These are phyloP conservation scores for Debaryomyces nepalensis DNA, from an alignment of 1,139 yeast genomes.

Conservation along the genomic window DNA sequence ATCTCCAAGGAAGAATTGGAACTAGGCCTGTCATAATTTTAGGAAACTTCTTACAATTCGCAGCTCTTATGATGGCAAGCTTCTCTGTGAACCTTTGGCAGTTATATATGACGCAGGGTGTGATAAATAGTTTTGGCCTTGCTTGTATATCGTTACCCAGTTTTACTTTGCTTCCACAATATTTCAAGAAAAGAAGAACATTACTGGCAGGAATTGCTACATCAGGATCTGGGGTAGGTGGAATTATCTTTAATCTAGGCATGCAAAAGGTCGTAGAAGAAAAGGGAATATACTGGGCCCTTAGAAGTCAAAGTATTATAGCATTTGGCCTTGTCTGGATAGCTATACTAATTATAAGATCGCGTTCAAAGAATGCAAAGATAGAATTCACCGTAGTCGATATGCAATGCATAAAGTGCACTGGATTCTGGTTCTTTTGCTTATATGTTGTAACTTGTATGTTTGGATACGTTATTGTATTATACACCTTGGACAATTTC, in stretches of 20 bases:
- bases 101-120: slow-evolving; percentile 54
- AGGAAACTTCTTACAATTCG: slow-evolving; percentile 55
- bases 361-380: slow-evolving; percentile 27
- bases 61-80: slow-evolving; percentile 57
- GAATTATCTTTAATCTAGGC: slow-evolving; percentile 50
- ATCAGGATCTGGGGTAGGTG: slow-evolving; percentile 68
- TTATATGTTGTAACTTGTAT: slow-evolving; percentile 43
- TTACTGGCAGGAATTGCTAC: slow-evolving; percentile 62
- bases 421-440: slow-evolving; percentile 37
- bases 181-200: slow-evolving; percentile 58
- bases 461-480: slow-evolving; percentile 50
- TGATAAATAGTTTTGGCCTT: slow-evolving; percentile 55
- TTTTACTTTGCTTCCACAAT: slow-evolving; percentile 51
- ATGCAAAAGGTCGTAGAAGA: slow-evolving; percentile 39
- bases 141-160: slow-evolving; percentile 51
- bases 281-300: slow-evolving; percentile 38
- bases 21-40: slow-evolving; percentile 38
- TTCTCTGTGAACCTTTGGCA: slow-evolving; percentile 56
- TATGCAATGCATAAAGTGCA: slow-evolving; percentile 26
- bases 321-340: slow-evolving; percentile 38
- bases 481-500: slow-evolving; percentile 51
- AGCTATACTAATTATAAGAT: slow-evolving; percentile 30
- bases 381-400: slow-evolving; percentile 45
- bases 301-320: slow-evolving; percentile 42
- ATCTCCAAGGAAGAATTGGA: slow-evolving; percentile 44